phyloP scores from a whole-genome alignment of 768 basidiomycete species.

The Leccinum disarticulatum region DNA sequence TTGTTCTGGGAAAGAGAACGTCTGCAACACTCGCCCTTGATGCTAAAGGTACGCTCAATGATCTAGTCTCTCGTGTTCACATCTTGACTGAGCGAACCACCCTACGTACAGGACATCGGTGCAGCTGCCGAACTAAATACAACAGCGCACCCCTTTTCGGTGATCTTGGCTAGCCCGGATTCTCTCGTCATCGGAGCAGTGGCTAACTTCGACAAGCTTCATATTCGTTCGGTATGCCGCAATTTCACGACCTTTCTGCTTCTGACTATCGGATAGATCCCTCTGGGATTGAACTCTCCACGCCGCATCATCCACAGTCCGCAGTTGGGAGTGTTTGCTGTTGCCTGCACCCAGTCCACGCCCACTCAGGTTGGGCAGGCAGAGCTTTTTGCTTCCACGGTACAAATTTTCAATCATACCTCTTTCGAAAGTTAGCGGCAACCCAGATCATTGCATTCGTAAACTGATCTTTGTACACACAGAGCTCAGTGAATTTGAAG shows the following conservation, averaged over 20 bases:
- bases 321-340: slow-evolving; percentile 55
- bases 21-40: slow-evolving; percentile 66
- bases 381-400: slow-evolving; percentile 49
- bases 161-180: slow-evolving; percentile 57
- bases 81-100: slow-evolving; percentile 1
- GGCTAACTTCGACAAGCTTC: slow-evolving; percentile 70
- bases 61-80: slow-evolving; percentile 3
- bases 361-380: slow-evolving; percentile 55
- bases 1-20: slow-evolving; percentile 66
- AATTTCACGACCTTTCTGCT: neutral
- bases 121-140: slow-evolving; percentile 54
- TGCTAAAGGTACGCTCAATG: slow-evolving; percentile 54
- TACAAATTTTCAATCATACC: slow-evolving; percentile 65
- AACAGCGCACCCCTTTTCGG: slow-evolving; percentile 45
- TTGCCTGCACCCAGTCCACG: slow-evolving; percentile 56
- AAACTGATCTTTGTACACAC: slow-evolving; percentile 4
- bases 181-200: slow-evolving; percentile 66
- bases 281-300: slow-evolving; percentile 72
- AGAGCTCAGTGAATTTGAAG: slow-evolving; percentile 33
- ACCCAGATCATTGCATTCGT: neutral
- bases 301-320: slow-evolving; percentile 62
- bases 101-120: slow-evolving; percentile 45
- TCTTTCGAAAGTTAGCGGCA: slow-evolving; percentile 58
- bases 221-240: slow-evolving; percentile 68
- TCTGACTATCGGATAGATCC: slow-evolving; percentile 45